Conservation (phyloP, 805 yeast species). For the Saturnispora ahearnii region DNA sequence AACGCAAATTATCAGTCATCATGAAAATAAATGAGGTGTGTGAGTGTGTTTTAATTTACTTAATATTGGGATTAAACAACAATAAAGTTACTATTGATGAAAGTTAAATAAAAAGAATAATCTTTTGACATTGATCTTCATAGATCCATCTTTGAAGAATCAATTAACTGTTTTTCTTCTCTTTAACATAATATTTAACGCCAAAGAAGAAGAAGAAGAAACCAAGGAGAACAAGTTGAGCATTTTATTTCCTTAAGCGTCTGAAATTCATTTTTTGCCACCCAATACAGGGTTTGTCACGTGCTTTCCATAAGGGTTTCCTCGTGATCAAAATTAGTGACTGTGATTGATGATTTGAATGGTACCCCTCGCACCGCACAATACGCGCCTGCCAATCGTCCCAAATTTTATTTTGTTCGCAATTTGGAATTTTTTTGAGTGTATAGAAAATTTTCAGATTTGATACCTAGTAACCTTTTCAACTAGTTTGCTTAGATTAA, state of each 20-base stretch:
- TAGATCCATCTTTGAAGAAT: not conserved
- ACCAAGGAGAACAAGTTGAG: not conserved
- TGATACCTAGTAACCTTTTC: not conserved
- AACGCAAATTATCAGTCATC: slow-evolving; percentile 32
- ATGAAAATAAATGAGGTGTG: slow-evolving; percentile 6
- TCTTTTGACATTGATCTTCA: not conserved
- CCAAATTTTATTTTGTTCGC: too few relatives aligned
- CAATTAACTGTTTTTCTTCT: not conserved
- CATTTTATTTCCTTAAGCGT: not conserved
- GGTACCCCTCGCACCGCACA: slow-evolving; percentile 6
- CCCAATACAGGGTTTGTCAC: not conserved
- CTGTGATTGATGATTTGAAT: not conserved
- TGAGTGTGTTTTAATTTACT: not conserved
- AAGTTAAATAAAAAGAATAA: not conserved
- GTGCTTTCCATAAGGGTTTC: slow-evolving; percentile 2
- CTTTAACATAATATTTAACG: too few relatives aligned
- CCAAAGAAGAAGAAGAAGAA: not conserved
- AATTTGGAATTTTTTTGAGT: not conserved
- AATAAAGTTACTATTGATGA: not conserved
- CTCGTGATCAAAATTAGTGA: not conserved
- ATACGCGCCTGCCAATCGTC: not conserved
- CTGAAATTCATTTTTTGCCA: too few relatives aligned
- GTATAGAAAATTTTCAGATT: not conserved
- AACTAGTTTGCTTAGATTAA: not conserved
- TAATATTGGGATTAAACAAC: not conserved